Percentiles rank a stretch among this genome's conserved stretches.
These are phyloP conservation scores for Thalassiosira profunda DNA, from an alignment of 108 stramenopile species.

Conservation along the genomic window DNA sequence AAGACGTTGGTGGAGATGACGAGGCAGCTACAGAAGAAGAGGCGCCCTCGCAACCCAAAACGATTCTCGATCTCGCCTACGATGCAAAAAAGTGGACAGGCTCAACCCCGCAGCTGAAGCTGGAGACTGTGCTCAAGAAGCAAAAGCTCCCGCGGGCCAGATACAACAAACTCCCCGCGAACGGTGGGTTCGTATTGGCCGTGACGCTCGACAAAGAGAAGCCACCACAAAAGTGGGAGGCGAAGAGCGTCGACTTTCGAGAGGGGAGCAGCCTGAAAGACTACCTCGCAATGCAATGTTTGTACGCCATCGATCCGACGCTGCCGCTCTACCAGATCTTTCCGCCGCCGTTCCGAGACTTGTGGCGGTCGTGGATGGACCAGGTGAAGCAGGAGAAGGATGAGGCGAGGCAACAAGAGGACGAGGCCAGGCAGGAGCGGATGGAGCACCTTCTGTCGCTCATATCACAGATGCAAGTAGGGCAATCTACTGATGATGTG, in stretches of 20 bases:
- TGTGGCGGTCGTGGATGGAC: conserved; percentile 75
- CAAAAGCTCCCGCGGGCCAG: conserved; percentile 56
- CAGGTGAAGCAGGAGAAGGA: conserved; percentile 33
- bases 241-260: conserved; percentile 8
- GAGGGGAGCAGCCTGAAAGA: conserved; percentile 41
- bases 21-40: conserved; percentile 4
- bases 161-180: conserved; percentile 42
- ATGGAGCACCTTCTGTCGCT: conserved; percentile 46
- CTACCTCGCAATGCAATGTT: conserved; percentile 59
- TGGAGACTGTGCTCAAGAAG: conserved; percentile 66
- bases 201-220: neutral
- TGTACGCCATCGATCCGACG: conserved; percentile 64
- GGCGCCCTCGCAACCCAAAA: neutral
- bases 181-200: neutral
- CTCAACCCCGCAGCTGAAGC: conserved; percentile 58
- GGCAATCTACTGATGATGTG: neutral
- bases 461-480: conserved; percentile 13
- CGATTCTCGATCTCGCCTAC: neutral
- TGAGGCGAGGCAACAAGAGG: conserved; percentile 14
- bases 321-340: conserved; percentile 66
- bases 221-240: conserved; percentile 12
- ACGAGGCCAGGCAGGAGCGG: conserved; percentile 20
- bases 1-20: conserved; percentile 24
- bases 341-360: conserved; percentile 57
- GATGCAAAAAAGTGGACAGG: conserved; percentile 69